Evolutionary conservation across 2,329 filamentous ascomycete species (phyloP), one percentile per base, ranked within the genome.

Genomic region (Pseudodiploospora longispora): DNA sequence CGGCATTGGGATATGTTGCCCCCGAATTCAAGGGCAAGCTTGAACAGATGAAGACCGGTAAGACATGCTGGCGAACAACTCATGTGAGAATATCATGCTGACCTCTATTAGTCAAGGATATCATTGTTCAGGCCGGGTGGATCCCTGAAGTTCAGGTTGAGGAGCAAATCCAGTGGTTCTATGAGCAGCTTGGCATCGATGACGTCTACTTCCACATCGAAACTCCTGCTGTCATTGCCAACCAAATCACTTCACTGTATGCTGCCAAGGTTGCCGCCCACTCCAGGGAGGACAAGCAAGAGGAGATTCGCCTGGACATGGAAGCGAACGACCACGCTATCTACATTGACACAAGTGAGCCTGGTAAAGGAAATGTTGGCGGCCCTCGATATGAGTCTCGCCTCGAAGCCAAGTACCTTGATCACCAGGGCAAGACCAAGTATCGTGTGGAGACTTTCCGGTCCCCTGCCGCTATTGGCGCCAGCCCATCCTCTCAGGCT

Each of bases 381-480:
- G 93, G 93, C 3, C 90, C 93, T n/a, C 78, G 83, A 47, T 98
- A 96, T 64, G 93, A 98, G 70, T 83, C 88, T 62, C 80, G 91
- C 48, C 87, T 98, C 49, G 93, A 97, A 69, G 78, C 83, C 65
- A 97, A 97, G 74, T 97, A 97, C 63, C 78, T 98, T 54, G 89
- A 97, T 64, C 80, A 82, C 58, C 83, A 82, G 33, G 83, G 76
- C 55, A 76, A 78, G 28, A 75, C 74, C 57, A 83, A 84, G 62
- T 98, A 94, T 72, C 87, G 93, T 42, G 88, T 98, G 31, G 93
- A 98, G 75, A 96, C 91, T 27, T 98, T 98, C 80, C 83, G 93
- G 50, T 96, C 93, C 3, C 83, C 86, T 4, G 90, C 85, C 50
- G 80, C 83, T 30, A 74, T 97, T 36, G 87, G 87, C 6, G 75